These are phyloP conservation scores for Podospora pseudopauciseta DNA, from an alignment of 495 filamentous ascomycete species.

Conservation along the genomic window DNA sequence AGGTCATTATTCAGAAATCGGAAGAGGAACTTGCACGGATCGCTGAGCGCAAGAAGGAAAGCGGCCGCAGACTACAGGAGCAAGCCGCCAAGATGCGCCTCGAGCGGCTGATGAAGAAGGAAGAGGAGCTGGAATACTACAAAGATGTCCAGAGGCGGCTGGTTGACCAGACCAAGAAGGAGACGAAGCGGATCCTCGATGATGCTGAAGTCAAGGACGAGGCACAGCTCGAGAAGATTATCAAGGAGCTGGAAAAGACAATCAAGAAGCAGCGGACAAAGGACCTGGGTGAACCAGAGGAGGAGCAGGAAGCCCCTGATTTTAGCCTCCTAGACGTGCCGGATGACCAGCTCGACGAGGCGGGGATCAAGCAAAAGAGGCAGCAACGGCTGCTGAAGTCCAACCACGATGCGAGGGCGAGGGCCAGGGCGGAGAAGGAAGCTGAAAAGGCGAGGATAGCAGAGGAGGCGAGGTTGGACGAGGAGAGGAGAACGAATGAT, in stretches of 20 bases:
- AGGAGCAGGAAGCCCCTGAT: slow-evolving; percentile 70
- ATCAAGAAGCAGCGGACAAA: slow-evolving; percentile 87
- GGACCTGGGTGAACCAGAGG: slow-evolving; percentile 79
- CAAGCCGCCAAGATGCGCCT: slow-evolving; percentile 95
- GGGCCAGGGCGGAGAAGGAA: slow-evolving; percentile 94
- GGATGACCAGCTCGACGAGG: slow-evolving; percentile 90
- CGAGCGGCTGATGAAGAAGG: slow-evolving; percentile 90
- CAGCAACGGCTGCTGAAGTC: slow-evolving; percentile 90
- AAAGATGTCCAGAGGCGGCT: slow-evolving; percentile 70
- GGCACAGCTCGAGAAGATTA: slow-evolving; percentile 67
- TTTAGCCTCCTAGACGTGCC: slow-evolving; percentile 87
- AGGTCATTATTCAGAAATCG: slow-evolving; percentile 79
- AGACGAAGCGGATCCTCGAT: slow-evolving; percentile 78
- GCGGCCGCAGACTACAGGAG: slow-evolving; percentile 84
- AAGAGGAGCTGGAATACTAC: slow-evolving; percentile 92
- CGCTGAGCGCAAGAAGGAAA: slow-evolving; percentile 89
- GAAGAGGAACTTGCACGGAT: slow-evolving; percentile 86
- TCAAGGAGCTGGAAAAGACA: slow-evolving; percentile 83
- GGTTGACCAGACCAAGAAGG: slow-evolving; percentile 74
- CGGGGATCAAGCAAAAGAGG: slow-evolving; percentile 80
- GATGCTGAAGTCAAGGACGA: slow-evolving; percentile 91
- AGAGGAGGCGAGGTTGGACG: slow-evolving; percentile 76
- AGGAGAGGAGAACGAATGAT: slow-evolving; percentile 77
- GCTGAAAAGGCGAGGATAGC: slow-evolving; percentile 77
- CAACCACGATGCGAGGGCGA: slow-evolving; percentile 84